Percentiles rank a stretch among this genome's conserved stretches.
Conservation (phyloP, 2,329 filamentous ascomycete genomes). For the Gyromitra esculenta region DNA sequence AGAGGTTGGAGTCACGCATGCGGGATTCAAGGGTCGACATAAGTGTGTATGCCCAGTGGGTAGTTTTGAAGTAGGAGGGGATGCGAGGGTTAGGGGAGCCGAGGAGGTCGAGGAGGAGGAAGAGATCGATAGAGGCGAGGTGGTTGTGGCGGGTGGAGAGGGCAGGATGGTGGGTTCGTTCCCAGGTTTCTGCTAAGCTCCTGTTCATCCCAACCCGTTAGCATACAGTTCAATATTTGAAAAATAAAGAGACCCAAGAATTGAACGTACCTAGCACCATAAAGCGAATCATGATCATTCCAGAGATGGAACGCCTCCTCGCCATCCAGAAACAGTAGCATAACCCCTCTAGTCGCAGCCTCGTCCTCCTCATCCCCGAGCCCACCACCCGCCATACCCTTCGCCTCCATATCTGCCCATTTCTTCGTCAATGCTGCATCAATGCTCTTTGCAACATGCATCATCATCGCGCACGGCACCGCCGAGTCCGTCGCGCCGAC, state of each 20-base stretch:
- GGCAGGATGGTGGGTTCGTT: slow-evolving; percentile 72
- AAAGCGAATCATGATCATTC: slow-evolving; percentile 83
- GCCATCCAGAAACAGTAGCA: slow-evolving; percentile 89
- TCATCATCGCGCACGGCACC: slow-evolving; percentile 89
- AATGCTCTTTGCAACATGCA: slow-evolving; percentile 83
- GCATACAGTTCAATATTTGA: slow-evolving; percentile 16
- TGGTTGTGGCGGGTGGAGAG: slow-evolving; percentile 78
- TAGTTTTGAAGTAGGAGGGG: slow-evolving; percentile 87
- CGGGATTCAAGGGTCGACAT: slow-evolving; percentile 79
- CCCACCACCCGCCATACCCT: slow-evolving; percentile 65
- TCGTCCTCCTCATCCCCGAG: slow-evolving; percentile 39
- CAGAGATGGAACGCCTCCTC: slow-evolving; percentile 90
- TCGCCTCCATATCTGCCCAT: slow-evolving; percentile 77
- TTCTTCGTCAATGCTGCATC: slow-evolving; percentile 82
- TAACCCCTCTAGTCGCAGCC: slow-evolving; percentile 64
- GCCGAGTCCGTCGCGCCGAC: slow-evolving; percentile 94
- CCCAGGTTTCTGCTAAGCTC: slow-evolving; percentile 84
- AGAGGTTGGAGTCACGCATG: slow-evolving; percentile 72
- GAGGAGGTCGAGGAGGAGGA: slow-evolving; percentile 89
- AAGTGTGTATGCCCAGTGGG: slow-evolving; percentile 89
- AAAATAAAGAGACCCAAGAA: background rate
- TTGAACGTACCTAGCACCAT: slow-evolving; percentile 76
- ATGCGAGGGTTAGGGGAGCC: slow-evolving; percentile 75
- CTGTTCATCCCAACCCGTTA: slow-evolving; percentile 61
- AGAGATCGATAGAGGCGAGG: slow-evolving; percentile 82